These are phyloP conservation scores for Aspergillus jensenii DNA, from an alignment of 2,329 filamentous ascomycete genomes.

Conservation along the genomic window DNA sequence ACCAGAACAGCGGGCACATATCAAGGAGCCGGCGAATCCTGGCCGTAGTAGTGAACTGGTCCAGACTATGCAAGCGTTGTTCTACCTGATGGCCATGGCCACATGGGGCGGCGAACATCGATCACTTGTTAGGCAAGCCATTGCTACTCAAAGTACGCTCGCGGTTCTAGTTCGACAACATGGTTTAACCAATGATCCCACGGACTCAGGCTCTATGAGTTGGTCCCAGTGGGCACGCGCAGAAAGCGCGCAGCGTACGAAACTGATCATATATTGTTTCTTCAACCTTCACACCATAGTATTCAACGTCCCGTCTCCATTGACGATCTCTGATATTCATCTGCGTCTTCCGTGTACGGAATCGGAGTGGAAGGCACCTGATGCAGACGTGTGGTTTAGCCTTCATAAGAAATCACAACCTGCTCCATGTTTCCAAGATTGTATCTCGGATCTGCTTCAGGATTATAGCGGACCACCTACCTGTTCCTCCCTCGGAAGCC, in stretches of 20 bases:
- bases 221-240: background rate
- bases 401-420: too few relatives aligned
- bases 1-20: too few relatives aligned
- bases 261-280: constrained; percentile 19
- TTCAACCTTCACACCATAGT: constrained; percentile 29
- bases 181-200: background rate
- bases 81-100: background rate
- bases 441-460: too few relatives aligned
- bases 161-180: background rate
- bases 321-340: constrained; percentile 25
- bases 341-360: constrained; percentile 24
- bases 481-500: background rate
- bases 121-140: background rate
- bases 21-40: too few relatives aligned
- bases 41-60: too few relatives aligned
- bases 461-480: too few relatives aligned
- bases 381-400: too few relatives aligned
- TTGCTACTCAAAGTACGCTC: background rate
- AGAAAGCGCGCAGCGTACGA: background rate
- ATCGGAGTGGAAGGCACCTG: constrained; percentile 2
- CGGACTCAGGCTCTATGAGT: background rate
- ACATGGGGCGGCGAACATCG: background rate
- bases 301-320: constrained; percentile 27
- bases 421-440: background rate
- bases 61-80: background rate